Evolutionary conservation across 306 rosid species (phyloP).

Genomic region (Trichosanthes cucumerina): DNA sequence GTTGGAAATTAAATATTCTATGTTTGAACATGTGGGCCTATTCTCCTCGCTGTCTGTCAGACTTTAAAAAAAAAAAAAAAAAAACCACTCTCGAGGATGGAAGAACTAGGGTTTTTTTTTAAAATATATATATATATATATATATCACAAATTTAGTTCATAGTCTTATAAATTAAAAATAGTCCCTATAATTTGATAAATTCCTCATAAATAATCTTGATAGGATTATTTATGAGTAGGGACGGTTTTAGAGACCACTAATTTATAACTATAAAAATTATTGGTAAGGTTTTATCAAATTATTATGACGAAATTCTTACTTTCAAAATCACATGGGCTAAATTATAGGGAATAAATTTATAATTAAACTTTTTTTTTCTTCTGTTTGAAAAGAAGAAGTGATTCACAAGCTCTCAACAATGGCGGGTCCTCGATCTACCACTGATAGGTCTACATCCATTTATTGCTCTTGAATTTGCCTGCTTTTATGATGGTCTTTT

Average conservation of each 20-base stretch:
- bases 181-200: too few relatives aligned
- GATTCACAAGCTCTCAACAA: not conserved
- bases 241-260: not conserved
- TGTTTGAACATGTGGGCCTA: not conserved
- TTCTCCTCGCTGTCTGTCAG: not conserved
- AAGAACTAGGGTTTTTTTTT: not conserved
- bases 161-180: too few relatives aligned
- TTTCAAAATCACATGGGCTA: too few relatives aligned
- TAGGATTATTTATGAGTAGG: too few relatives aligned
- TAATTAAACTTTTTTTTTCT: too few relatives aligned
- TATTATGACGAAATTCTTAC: too few relatives aligned
- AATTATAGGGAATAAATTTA: too few relatives aligned
- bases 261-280: too few relatives aligned
- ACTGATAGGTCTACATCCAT: not conserved
- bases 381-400: not conserved
- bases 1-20: not conserved
- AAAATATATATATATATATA: too few relatives aligned
- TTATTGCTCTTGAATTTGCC: not conserved
- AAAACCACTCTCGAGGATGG: not conserved
- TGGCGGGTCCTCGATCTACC: not conserved
- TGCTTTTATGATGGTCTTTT: not conserved
- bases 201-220: too few relatives aligned
- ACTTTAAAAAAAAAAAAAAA: not conserved
- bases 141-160: too few relatives aligned
- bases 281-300: too few relatives aligned